These are phyloP conservation scores for Maudiozyma barnettii DNA, from an alignment of 805 yeast genomes.

Conservation along the genomic window DNA sequence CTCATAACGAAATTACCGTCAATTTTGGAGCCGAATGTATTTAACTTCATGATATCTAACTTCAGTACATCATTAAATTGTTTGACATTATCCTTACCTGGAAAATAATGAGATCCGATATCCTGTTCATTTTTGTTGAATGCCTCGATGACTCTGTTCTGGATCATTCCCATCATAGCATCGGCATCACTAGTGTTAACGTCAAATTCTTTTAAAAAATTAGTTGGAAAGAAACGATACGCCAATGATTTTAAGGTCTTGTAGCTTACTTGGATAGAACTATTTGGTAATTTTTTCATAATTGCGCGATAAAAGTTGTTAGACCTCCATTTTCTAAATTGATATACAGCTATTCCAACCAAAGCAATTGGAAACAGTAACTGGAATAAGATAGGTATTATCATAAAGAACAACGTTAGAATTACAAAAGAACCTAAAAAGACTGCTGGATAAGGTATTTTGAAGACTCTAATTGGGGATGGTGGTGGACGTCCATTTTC, in stretches of 20 bases:
- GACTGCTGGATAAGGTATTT: slow-evolving; percentile 7
- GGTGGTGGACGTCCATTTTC: neutral
- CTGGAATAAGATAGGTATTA: slow-evolving; percentile 10
- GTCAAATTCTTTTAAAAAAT: neutral
- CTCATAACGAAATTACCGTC: slow-evolving; percentile 9
- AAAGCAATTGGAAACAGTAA: slow-evolving; percentile 19
- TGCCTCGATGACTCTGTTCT: slow-evolving; percentile 17
- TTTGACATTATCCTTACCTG: slow-evolving; percentile 10
- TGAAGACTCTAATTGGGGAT: slow-evolving; percentile 6
- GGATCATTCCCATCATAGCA: slow-evolving; percentile 8
- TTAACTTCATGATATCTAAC: slow-evolving; percentile 6
- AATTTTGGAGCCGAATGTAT: slow-evolving; percentile 6
- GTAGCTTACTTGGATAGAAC: slow-evolving; percentile 9
- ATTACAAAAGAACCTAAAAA: slow-evolving; percentile 8
- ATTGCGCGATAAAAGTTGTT: slow-evolving; percentile 10
- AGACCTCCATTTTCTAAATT: slow-evolving; percentile 19
- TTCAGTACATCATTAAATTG: slow-evolving; percentile 6
- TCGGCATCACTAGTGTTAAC: slow-evolving; percentile 5
- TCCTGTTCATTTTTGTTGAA: slow-evolving; percentile 17
- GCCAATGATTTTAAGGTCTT: slow-evolving; percentile 13
- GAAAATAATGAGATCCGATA: slow-evolving; percentile 11
- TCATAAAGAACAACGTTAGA: slow-evolving; percentile 5
- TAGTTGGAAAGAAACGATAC: slow-evolving; percentile 6
- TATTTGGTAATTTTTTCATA: slow-evolving; percentile 10
- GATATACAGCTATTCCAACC: slow-evolving; percentile 13